phyloP scores from a whole-genome alignment of 2,329 filamentous ascomycete species.

The Graphium sp. region DNA sequence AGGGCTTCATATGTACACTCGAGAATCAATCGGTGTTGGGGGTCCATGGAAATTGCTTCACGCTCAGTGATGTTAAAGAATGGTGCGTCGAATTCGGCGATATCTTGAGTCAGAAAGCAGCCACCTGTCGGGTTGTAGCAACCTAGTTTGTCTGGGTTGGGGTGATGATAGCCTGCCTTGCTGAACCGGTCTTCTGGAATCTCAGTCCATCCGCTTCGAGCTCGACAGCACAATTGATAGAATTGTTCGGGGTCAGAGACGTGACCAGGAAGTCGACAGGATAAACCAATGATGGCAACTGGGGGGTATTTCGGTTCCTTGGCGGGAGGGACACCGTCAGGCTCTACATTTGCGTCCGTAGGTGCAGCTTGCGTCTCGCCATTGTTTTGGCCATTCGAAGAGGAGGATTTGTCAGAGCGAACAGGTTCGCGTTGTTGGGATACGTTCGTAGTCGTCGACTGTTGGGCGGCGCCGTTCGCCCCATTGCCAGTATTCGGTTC shows the following conservation, averaged over 20 bases:
- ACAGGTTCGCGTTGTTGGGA: too few species aligned
- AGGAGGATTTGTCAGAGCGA: too few species aligned
- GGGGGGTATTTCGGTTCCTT: conserved; percentile 11
- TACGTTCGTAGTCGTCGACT: too few species aligned
- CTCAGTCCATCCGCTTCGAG: conserved; percentile 14
- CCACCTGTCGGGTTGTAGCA: conserved; percentile 7
- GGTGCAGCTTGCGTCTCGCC: too few species aligned
- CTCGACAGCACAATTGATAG: conserved; percentile 19
- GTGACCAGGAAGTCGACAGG: conserved; percentile 25
- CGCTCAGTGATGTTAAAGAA: conserved; percentile 10
- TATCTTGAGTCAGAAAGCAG: conserved; percentile 12
- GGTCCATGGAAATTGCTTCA: conserved; percentile 11
- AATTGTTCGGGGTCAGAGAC: conserved; percentile 23
- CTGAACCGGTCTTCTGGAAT: conserved; percentile 28
- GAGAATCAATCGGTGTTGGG: conserved; percentile 12
- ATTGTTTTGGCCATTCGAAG: too few species aligned
- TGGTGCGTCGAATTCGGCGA: conserved; percentile 9
- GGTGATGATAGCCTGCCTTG: conserved; percentile 18
- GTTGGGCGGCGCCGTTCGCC: too few species aligned
- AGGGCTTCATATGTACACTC: conserved; percentile 12
- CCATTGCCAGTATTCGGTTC: too few species aligned
- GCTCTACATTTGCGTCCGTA: too few species aligned
- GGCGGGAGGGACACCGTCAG: too few species aligned
- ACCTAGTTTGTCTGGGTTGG: conserved; percentile 6
- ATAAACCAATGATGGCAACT: conserved; percentile 29